Percentiles rank a stretch among this genome's conserved stretches.
These are phyloP conservation scores for Blastocystis sp. DNA, from an alignment of 352 stramenopile species.

Conservation along the genomic window DNA sequence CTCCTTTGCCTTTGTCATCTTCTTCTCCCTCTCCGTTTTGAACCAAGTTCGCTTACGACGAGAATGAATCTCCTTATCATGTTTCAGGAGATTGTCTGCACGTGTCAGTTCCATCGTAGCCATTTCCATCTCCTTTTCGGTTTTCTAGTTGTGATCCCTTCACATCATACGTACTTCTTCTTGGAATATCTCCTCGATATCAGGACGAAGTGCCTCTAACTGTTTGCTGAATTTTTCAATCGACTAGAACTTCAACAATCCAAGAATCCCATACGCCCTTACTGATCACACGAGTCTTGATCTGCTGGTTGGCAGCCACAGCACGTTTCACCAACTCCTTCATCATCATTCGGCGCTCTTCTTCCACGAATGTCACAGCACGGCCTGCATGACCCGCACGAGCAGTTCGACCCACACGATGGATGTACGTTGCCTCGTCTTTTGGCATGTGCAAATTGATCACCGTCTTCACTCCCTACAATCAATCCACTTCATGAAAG, in stretches of 20 bases:
- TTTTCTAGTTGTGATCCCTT: neutral
- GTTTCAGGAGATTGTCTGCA: slow-evolving; percentile 79
- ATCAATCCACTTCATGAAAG: neutral
- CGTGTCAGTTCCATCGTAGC: slow-evolving; percentile 79
- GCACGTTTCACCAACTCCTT: slow-evolving; percentile 82
- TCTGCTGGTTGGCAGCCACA: slow-evolving; percentile 63
- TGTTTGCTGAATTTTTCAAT: slow-evolving; percentile 63
- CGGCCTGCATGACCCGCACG: slow-evolving; percentile 84
- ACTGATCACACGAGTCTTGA: slow-evolving; percentile 70
- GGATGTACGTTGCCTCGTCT: slow-evolving; percentile 92
- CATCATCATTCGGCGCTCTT: slow-evolving; percentile 81
- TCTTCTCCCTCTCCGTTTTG: slow-evolving; percentile 80
- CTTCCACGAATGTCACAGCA: slow-evolving; percentile 79
- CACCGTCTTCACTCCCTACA: slow-evolving; percentile 84
- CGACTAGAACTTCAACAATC: neutral
- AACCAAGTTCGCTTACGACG: slow-evolving; percentile 82
- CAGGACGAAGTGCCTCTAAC: slow-evolving; percentile 60
- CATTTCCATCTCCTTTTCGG: slow-evolving; percentile 80
- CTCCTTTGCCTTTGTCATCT: slow-evolving; percentile 66
- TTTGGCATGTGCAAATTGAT: slow-evolving; percentile 99
- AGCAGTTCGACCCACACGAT: slow-evolving; percentile 93
- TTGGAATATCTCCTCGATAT: slow-evolving; percentile 66
- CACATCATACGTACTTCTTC: slow-evolving; percentile 69
- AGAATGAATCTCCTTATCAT: slow-evolving; percentile 79
- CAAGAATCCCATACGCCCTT: slow-evolving; percentile 16